phyloP scores from a whole-genome alignment of 495 filamentous ascomycete species.

The Neurospora terricola region DNA sequence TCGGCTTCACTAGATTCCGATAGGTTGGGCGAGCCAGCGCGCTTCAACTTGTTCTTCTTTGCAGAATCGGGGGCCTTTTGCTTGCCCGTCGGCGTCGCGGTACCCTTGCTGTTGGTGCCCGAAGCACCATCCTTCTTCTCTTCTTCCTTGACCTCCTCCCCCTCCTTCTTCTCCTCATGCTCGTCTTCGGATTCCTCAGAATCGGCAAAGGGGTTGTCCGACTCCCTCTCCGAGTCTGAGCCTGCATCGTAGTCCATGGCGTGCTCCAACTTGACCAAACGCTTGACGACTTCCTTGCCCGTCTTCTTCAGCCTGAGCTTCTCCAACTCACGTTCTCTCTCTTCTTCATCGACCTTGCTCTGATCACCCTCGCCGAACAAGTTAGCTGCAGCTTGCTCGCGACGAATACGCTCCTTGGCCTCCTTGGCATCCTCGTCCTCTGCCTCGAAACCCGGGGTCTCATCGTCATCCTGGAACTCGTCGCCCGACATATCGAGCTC shows the following conservation, averaged over 20 bases:
- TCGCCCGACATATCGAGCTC: conserved; percentile 49
- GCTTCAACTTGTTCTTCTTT: conserved; percentile 72
- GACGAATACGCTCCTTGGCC: conserved; percentile 73
- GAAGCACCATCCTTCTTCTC: conserved; percentile 57
- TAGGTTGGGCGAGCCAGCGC: conserved; percentile 73
- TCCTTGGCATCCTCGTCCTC: conserved; percentile 84
- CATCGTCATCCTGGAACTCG: conserved; percentile 63
- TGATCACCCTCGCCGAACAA: conserved; percentile 78
- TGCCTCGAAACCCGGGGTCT: conserved; percentile 66
- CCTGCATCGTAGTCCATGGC: conserved; percentile 77
- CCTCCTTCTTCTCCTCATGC: conserved; percentile 31
- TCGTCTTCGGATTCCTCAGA: conserved; percentile 31
- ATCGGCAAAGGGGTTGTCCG: conserved; percentile 56
- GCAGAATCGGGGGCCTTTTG: conserved; percentile 34
- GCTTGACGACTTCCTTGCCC: conserved; percentile 68
- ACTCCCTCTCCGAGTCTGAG: conserved; percentile 43
- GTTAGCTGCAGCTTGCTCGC: conserved; percentile 80
- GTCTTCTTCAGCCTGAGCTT: conserved; percentile 55
- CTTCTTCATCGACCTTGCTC: conserved; percentile 74
- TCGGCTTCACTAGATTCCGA: conserved; percentile 89
- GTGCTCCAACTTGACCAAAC: conserved; percentile 72
- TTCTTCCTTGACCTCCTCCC: conserved; percentile 33
- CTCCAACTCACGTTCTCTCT: conserved; percentile 57
- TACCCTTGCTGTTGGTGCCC: conserved; percentile 57
- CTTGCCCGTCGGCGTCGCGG: conserved; percentile 64